Conservation (phyloP, 306 rosid species). For the Sechiopsis laciniata region DNA sequence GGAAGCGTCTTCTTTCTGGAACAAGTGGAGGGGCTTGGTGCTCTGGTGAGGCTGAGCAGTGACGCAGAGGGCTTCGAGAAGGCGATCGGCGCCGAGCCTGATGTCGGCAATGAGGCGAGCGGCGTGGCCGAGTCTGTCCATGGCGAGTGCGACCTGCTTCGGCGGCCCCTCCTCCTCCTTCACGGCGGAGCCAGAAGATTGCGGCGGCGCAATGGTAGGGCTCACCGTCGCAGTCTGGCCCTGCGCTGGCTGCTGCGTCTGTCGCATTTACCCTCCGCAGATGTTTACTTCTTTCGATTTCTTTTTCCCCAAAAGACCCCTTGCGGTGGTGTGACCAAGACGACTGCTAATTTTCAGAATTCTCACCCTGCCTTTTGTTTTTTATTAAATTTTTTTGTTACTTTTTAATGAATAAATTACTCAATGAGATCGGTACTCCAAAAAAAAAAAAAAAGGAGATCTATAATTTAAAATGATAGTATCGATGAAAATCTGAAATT, state of each 20-base stretch:
- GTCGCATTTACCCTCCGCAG: constrained; percentile 23
- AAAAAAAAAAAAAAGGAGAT: too few relatives aligned
- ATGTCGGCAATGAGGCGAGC: constrained; percentile 78
- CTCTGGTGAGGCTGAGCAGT: constrained; percentile 70
- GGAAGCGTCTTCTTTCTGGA: constrained; percentile 64
- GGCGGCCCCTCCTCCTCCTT: constrained; percentile 83
- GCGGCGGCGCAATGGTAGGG: constrained; percentile 29
- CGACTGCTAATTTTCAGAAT: constrained; percentile 7
- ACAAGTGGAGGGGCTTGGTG: constrained; percentile 55
- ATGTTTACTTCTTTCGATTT: constrained; percentile 1
- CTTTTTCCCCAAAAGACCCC: not conserved
- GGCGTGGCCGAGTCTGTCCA: constrained; percentile 78
- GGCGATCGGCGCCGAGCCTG: constrained; percentile 84
- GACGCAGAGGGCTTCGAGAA: constrained; percentile 72
- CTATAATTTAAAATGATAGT: too few relatives aligned
- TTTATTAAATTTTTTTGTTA: not conserved
- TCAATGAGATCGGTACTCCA: too few relatives aligned
- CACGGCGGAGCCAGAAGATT: constrained; percentile 36
- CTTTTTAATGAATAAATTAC: not conserved
- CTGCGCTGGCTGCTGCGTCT: constrained; percentile 41
- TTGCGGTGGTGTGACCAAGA: not conserved
- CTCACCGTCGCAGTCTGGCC: constrained; percentile 33
- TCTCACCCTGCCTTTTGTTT: not conserved
- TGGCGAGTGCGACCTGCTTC: constrained; percentile 82
- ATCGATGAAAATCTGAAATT: too few relatives aligned